phyloP scores from a whole-genome alignment of 2,329 filamentous ascomycete species.

The Verticillium zaregamsianum region DNA sequence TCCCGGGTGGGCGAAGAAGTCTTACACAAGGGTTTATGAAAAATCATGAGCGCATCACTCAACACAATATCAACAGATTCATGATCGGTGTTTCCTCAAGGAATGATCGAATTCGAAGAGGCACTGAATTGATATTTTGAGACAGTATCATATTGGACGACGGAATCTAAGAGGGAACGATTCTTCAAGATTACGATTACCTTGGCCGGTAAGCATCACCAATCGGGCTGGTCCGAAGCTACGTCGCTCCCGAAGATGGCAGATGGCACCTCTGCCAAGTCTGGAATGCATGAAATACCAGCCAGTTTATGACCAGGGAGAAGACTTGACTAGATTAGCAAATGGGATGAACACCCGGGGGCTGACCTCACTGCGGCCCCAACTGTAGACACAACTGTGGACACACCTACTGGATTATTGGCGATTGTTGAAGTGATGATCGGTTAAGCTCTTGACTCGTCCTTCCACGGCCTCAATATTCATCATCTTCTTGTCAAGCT shows the following conservation, averaged over 20 bases:
- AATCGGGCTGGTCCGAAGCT: background rate
- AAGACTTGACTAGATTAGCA: background rate
- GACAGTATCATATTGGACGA: background rate
- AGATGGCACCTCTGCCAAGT: background rate
- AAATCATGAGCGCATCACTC: too few species aligned
- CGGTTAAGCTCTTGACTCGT: background rate
- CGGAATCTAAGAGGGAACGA: background rate
- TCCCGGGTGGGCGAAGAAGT: background rate
- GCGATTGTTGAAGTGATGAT: background rate
- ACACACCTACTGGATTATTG: background rate
- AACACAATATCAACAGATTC: background rate
- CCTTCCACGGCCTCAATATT: background rate
- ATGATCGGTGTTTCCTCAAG: background rate
- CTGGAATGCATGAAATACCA: background rate
- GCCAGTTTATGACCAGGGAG: background rate
- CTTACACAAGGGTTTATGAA: too few species aligned
- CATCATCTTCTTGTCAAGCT: background rate
- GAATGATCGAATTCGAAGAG: background rate
- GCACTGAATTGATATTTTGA: background rate
- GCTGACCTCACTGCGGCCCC: background rate
- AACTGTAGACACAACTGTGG: background rate
- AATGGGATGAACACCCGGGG: background rate
- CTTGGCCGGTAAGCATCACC: background rate
- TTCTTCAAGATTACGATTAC: background rate
- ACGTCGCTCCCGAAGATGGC: background rate